phyloP scores from a whole-genome alignment of 306 rosid species.

The Gillenia trifoliata region DNA sequence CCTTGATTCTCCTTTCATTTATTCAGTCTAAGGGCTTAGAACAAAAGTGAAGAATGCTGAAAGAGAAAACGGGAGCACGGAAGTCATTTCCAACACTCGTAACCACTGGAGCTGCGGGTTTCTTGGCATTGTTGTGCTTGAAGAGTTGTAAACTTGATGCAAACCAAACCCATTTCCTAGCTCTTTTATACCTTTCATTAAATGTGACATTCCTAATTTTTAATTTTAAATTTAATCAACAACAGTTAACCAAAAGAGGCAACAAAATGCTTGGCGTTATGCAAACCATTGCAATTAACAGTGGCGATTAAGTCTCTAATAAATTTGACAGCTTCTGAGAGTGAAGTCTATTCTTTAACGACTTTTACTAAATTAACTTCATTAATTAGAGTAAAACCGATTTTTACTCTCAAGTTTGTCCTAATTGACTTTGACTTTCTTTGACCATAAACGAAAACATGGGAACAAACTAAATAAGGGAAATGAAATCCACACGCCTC shows the following conservation, averaged over 20 bases:
- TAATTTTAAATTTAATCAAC: neutral
- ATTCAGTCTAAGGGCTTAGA: neutral
- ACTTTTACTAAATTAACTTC: neutral
- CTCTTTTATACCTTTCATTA: neutral
- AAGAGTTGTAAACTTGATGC: too few species aligned
- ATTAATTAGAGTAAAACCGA: neutral
- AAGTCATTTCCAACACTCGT: too few species aligned
- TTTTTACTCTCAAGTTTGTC: neutral
- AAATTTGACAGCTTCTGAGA: neutral
- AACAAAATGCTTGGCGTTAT: slow-evolving; percentile 14
- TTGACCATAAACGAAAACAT: neutral
- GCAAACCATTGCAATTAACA: neutral
- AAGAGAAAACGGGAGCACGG: neutral
- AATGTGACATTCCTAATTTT: neutral
- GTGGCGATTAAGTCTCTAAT: neutral
- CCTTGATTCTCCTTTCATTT: too few species aligned
- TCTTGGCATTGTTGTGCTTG: neutral
- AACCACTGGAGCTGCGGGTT: too few species aligned
- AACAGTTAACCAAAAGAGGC: neutral
- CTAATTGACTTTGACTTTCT: neutral
- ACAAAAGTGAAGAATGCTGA: neutral
- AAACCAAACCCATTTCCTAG: neutral
- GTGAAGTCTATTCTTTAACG: neutral
- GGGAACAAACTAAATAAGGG: too few species aligned
- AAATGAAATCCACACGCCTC: too few species aligned